Base-by-base conservation (phyloP, 768 basidiomycete species). In the Pluteus cervinus region DNA sequence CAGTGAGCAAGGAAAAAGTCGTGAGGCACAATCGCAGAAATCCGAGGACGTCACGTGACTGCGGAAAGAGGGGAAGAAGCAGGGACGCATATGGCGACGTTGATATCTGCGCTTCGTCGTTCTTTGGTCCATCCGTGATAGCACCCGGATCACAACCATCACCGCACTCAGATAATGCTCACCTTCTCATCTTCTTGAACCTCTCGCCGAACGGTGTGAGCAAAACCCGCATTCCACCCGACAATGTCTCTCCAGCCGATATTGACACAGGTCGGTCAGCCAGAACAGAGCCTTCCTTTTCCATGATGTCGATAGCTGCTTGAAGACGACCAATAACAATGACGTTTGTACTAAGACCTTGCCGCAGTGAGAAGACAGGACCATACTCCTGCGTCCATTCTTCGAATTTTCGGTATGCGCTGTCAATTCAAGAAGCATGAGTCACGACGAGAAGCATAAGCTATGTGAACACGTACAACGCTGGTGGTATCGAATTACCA, bases 241-340 rank as follows among this genome's bases (percentile, higher is more conserved):
- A 75, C 3, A 80, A 47, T 0, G 75, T 71, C 42, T 79, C 76
- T 4, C 79, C 79, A 0, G 71, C 78, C 1, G 79, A 67, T 29
- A 81, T 75, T 9, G 61, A 63, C 3, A 59, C 54, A 15, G 79
- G 79, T 34, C 79, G 60, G 46, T 79, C 79, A 1, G 68, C 71
- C n/a, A 74, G 54, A 4, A 62, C 44, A 4, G 71, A 68, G n/a
- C 79, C 78, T 45, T 80, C 74, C 36, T 73, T 74, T 49, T 81
- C 79, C 76, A 81, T 75, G 39, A 81, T 71, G 15, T 81, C 77
- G 0, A 79, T 65, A 0, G 79, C 77, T 24, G 76, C 76, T 53
- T 79, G 54, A 34, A 73, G 51, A 3, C 73, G 58, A 0, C 73
- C 71, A 20, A 77, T 62, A 31, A 79, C 61, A 39, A 75, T 53